Conservation (phyloP, 1,284 basidiomycete genomes). For the Cryptococcus floricola region DNA sequence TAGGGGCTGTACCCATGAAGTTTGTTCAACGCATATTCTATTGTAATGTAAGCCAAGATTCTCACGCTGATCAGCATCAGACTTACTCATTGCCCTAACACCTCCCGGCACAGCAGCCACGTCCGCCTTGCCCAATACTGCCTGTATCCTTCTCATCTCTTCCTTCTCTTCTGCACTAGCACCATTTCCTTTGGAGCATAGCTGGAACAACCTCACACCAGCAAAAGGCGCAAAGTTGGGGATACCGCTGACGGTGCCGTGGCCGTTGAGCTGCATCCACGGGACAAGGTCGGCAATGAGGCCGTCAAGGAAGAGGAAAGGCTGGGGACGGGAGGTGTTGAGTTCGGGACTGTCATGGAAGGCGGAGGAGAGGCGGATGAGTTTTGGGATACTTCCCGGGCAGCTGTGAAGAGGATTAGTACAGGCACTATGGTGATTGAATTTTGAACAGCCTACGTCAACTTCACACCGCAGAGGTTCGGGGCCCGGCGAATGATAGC, state of each 20-base stretch:
- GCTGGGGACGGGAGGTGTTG: background rate
- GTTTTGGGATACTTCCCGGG: conserved; percentile 1
- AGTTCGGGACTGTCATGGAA: background rate
- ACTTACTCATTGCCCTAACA: conserved; percentile 1
- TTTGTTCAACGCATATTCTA: background rate
- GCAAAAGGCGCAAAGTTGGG: conserved; percentile 4
- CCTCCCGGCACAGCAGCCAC: conserved; percentile 1
- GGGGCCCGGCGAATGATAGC: conserved; percentile 62
- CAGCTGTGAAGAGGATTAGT: background rate
- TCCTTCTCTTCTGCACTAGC: background rate
- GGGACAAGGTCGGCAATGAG: conserved; percentile 2
- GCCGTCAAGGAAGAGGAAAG: conserved; percentile 5
- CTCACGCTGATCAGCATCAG: background rate
- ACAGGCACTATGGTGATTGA: too few relatives aligned
- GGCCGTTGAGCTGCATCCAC: background rate
- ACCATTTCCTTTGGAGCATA: background rate
- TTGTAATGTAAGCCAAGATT: background rate
- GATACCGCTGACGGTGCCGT: conserved; percentile 4
- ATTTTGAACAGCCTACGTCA: conserved; percentile 59
- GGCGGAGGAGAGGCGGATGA: background rate
- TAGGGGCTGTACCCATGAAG: background rate
- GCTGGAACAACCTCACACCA: background rate
- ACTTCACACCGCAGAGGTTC: conserved; percentile 70
- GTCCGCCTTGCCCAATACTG: background rate
- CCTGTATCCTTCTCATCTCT: background rate